Conservation (phyloP, 805 yeast genomes). For the Metschnikowia koreensis region DNA sequence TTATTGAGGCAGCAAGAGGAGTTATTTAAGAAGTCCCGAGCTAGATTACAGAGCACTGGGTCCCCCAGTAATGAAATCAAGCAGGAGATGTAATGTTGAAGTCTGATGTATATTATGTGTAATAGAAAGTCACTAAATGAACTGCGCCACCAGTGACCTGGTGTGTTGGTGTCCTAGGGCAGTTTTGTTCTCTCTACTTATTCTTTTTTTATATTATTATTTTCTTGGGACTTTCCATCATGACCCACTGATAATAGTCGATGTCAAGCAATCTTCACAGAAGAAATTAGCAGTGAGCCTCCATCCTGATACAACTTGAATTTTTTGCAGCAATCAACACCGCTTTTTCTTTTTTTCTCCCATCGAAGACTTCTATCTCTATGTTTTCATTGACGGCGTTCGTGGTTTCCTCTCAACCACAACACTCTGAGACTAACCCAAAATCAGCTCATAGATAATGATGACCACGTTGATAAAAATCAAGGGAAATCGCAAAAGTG, state of each 20-base stretch:
- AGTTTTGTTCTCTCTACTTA: neutral
- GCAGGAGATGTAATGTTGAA: conserved; percentile 13
- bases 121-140: conserved; percentile 8
- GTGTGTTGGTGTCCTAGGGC: neutral
- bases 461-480: conserved; percentile 65
- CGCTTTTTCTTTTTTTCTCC: no score
- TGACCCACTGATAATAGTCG: no score
- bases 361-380: no score
- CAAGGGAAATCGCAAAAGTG: conserved; percentile 71
- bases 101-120: conserved; percentile 15
- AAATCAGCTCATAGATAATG: conserved; percentile 64
- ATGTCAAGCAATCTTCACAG: no score
- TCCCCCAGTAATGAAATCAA: conserved; percentile 16
- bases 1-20: conserved; percentile 89
- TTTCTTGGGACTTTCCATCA: no score
- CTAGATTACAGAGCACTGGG: conserved; percentile 48
- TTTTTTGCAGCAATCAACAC: no score
- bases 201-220: neutral
- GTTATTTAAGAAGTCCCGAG: conserved; percentile 75
- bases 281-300: no score
- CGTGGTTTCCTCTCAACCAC: no score
- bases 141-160: neutral
- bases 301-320: no score
- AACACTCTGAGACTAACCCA: conserved; percentile 44
- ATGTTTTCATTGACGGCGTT: no score